Conservation (phyloP, 2,329 filamentous ascomycete species). For the Paecilomyces dactylethromorphus region DNA sequence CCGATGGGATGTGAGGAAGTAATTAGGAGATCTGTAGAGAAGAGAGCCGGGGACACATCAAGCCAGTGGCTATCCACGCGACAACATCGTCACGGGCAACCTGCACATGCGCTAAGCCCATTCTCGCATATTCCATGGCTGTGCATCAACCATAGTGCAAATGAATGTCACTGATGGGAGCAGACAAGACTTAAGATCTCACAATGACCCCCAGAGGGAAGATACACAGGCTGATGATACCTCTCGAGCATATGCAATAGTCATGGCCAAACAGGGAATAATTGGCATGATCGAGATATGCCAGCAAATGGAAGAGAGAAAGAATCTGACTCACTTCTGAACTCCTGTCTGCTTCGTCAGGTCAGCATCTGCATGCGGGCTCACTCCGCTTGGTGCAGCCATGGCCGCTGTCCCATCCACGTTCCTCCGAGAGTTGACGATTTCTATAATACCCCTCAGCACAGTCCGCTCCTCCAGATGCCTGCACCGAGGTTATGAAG, state of each 20-base stretch:
- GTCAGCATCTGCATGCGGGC: slow-evolving; percentile 48
- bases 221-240: background rate
- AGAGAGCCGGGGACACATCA: background rate
- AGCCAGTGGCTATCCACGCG: background rate
- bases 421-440: background rate
- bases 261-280: background rate
- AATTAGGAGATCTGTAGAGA: slow-evolving; percentile 4
- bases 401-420: slow-evolving; percentile 33
- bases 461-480: background rate
- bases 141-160: background rate
- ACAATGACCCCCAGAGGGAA: background rate
- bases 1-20: background rate
- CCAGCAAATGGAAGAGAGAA: slow-evolving; percentile 7
- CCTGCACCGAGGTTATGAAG: background rate
- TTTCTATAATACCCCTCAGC: background rate
- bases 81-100: background rate
- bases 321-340: slow-evolving; percentile 47
- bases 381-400: slow-evolving; percentile 42
- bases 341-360: slow-evolving; percentile 52
- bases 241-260: background rate
- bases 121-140: background rate
- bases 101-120: background rate
- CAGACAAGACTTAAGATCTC: background rate
- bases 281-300: background rate
- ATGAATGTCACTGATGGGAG: background rate